Evolutionary conservation across 129 eudicot species (phyloP), one percentile per base, ranked within the genome.

Genomic region (Rutidosis leptorrhynchoides): DNA sequence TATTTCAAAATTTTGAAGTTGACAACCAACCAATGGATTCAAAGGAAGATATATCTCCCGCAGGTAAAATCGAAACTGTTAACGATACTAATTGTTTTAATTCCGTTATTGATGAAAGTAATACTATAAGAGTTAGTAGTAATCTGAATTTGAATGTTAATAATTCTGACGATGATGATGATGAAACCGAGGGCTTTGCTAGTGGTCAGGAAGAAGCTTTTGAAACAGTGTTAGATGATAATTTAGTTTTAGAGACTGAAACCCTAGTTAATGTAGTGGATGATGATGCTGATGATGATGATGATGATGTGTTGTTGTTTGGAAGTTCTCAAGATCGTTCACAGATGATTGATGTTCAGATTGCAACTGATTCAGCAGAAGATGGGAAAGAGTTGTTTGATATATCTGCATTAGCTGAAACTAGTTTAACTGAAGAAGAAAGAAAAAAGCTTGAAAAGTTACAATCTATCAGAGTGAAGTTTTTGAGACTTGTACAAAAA

Each of bases 361-460:
- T 93, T 7, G 90, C 79, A 42, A 88, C 96, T 1, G 99, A 93
- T 74, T 92, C 98, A 1, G 97, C 82, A 67, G 95, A 87, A 62
- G 99, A 79, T 12, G 95, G 85, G 43, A 82, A 84, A 68, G 95
- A 86, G 64, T 62, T 89, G 51, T 89, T 89, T 81, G 97, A 94
- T 77, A 88, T 96, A 61, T 85, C 95, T 21, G 95, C 98, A 11
- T 78, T 94, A 72, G 49, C 90, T 7, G 97, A 86, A 9, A 73
- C 67, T 42, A 83, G 70, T 76, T 65, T 94, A 67, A 84, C 78
- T 71, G 99, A 84, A 62, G 99, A 94, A 20, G 99, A 94, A 71
- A 87, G 76, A 77, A 84, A 85, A 74, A 94, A 89, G 63, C 81
- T 94, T 42, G 95, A 89, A 80, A 86, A 77, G 70, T 65, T 94